A percentile compares a stretch with the other conserved stretches of the same genome.
Conservation (phyloP, 176 grass and related monocot species). For the Coix lacrymajobi region DNA sequence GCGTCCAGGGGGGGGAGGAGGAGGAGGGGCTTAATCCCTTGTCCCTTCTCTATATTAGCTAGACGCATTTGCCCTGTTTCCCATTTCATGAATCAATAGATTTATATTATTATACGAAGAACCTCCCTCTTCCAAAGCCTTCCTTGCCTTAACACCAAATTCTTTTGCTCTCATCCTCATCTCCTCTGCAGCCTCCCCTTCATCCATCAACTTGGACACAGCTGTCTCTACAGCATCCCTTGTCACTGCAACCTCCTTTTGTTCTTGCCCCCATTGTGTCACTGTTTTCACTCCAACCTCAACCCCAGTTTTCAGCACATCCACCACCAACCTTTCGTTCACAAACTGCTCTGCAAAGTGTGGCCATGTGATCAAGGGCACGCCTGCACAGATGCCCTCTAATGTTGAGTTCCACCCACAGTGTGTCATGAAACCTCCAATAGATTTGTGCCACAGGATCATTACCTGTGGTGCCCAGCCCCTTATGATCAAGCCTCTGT, state of each 20-base stretch:
- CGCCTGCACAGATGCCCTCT: conserved; percentile 48
- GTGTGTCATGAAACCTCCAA: conserved; percentile 65
- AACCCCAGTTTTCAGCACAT: conserved; percentile 55
- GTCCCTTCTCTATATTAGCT: conserved; percentile 15
- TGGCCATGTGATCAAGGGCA: conserved; percentile 71
- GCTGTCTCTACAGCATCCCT: conserved; percentile 25
- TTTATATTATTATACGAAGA: conserved; percentile 52
- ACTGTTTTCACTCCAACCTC: conserved; percentile 34
- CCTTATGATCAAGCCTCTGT: conserved; percentile 42
- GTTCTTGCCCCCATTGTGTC: conserved; percentile 11
- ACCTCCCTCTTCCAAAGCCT: conserved; percentile 48
- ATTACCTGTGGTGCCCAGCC: conserved; percentile 61
- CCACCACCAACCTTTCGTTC: conserved; percentile 60
- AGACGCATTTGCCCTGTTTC: background rate
- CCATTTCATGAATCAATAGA: conserved; percentile 40
- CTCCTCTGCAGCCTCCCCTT: conserved; percentile 34
- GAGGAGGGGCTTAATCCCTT: background rate
- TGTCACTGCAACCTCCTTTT: conserved; percentile 33
- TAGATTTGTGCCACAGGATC: conserved; percentile 59
- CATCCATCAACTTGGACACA: conserved; percentile 41
- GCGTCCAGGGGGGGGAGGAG: background rate
- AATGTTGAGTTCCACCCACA: conserved; percentile 74
- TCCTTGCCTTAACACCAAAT: conserved; percentile 41
- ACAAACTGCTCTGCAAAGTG: conserved; percentile 55
- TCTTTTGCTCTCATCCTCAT: conserved; percentile 45